Conservation (phyloP, 163 green algal species). For the Chlamydomonas reinhardtii region DNA sequence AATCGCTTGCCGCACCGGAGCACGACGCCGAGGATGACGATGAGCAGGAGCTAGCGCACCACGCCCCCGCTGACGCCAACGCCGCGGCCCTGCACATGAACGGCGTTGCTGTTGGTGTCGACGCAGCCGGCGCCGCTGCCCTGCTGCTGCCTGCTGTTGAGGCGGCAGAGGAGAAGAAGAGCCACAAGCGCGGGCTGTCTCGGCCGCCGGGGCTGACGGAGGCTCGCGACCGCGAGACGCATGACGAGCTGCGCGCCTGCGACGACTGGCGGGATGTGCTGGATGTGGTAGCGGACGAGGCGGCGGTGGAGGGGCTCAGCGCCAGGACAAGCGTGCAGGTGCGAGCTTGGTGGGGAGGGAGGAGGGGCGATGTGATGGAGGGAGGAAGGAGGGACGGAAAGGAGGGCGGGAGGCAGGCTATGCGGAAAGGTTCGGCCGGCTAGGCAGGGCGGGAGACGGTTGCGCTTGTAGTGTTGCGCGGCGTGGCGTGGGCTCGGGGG, state of each 20-base stretch:
- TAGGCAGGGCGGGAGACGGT: too few species aligned
- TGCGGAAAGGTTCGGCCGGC: too few species aligned
- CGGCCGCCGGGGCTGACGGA: neutral
- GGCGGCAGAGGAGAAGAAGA: neutral
- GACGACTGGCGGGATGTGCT: conserved; percentile 51
- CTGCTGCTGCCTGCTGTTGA: neutral
- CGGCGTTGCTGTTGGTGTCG: too few species aligned
- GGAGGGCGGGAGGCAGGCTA: too few species aligned
- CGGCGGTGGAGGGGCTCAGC: neutral
- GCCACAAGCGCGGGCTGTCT: neutral
- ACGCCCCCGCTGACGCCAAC: neutral
- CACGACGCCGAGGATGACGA: too few species aligned
- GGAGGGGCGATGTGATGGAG: too few species aligned
- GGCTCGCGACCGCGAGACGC: conserved; percentile 23
- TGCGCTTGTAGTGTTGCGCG: too few species aligned
- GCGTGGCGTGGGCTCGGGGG: too few species aligned
- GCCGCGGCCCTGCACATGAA: neutral
- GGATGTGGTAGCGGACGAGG: conserved; percentile 47
- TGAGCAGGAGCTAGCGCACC: too few species aligned
- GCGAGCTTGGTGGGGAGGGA: too few species aligned
- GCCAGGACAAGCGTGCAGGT: conserved; percentile 14
- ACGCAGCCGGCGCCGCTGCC: neutral
- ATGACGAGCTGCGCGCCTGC: conserved; percentile 41
- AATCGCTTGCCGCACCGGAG: too few species aligned
- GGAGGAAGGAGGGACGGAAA: neutral